Percentiles rank a stretch among this genome's conserved stretches.
Evolutionary conservation across 495 filamentous ascomycete genomes (phyloP).

Genomic region (Penicillium manginii): DNA sequence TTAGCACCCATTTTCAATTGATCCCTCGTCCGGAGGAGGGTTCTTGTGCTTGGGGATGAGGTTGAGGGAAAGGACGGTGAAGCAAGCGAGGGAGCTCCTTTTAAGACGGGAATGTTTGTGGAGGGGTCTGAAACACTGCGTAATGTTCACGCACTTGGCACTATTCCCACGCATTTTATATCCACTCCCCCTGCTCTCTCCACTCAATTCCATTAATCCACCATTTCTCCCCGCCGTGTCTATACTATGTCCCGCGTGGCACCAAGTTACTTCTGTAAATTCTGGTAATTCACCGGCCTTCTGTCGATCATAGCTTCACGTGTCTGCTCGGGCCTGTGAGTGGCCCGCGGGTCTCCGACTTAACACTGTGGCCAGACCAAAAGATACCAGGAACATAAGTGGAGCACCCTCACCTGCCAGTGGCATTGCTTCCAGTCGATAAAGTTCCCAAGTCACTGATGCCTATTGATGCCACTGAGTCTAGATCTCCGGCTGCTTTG

Average conservation of each 20-base stretch:
- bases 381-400: no score
- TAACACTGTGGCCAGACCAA: conserved; percentile 1
- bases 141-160: no score
- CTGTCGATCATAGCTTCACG: not conserved
- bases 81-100: conserved; percentile 10
- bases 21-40: conserved; percentile 4
- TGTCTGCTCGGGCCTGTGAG: not conserved
- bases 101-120: conserved; percentile 10
- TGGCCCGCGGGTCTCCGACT: not conserved
- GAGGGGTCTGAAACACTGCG: not conserved
- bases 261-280: not conserved
- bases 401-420: no score
- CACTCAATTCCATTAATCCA: no score
- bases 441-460: no score
- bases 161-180: not conserved
- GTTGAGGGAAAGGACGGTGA: conserved; percentile 10
- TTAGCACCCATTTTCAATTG: conserved; percentile 7
- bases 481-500: no score
- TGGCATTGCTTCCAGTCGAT: no score
- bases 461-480: no score
- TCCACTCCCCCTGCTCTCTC: no score
- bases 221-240: not conserved
- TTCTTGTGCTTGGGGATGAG: not conserved
- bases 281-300: not conserved
- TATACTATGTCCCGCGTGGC: not conserved